phyloP scores from a whole-genome alignment of 2,329 filamentous ascomycete genomes.

The Monosporascus sp. region DNA sequence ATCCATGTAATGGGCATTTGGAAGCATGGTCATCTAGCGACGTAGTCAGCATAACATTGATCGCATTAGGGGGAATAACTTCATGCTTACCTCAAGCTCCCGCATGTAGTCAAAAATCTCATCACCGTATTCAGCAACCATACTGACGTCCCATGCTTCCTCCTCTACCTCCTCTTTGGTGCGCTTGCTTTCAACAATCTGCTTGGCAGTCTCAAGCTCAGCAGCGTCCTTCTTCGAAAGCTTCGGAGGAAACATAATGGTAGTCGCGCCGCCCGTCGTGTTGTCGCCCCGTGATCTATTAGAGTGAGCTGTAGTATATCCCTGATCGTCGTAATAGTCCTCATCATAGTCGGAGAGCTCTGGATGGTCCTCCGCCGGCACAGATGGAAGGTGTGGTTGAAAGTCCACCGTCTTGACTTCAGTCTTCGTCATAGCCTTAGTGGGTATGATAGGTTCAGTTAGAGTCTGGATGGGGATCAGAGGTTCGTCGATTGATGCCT shows the following conservation, averaged over 20 bases:
- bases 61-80: neutral
- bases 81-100: slow-evolving; percentile 67
- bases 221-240: slow-evolving; percentile 63
- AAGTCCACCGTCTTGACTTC: slow-evolving; percentile 3
- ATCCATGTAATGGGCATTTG: slow-evolving; percentile 94
- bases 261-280: slow-evolving; percentile 47
- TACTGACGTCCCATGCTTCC: slow-evolving; percentile 88
- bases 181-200: slow-evolving; percentile 61
- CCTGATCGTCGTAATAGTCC: slow-evolving; percentile 57
- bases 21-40: slow-evolving; percentile 68
- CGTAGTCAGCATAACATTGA: slow-evolving; percentile 13
- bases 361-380: slow-evolving; percentile 33
- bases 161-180: slow-evolving; percentile 77
- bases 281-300: slow-evolving; percentile 67
- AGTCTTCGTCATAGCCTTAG: neutral
- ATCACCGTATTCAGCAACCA: slow-evolving; percentile 95
- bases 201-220: slow-evolving; percentile 64
- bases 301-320: slow-evolving; percentile 73
- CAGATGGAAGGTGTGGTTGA: slow-evolving; percentile 1
- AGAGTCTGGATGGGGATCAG: slow-evolving; percentile 5
- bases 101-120: slow-evolving; percentile 95
- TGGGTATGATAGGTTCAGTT: slow-evolving; percentile 2
- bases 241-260: slow-evolving; percentile 63
- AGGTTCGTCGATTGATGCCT: slow-evolving; percentile 2
- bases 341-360: slow-evolving; percentile 61